Evolutionary conservation across 23 red algal species (phyloP), one percentile per base, ranked within the genome.

Genomic region (Chondrus crispus): DNA sequence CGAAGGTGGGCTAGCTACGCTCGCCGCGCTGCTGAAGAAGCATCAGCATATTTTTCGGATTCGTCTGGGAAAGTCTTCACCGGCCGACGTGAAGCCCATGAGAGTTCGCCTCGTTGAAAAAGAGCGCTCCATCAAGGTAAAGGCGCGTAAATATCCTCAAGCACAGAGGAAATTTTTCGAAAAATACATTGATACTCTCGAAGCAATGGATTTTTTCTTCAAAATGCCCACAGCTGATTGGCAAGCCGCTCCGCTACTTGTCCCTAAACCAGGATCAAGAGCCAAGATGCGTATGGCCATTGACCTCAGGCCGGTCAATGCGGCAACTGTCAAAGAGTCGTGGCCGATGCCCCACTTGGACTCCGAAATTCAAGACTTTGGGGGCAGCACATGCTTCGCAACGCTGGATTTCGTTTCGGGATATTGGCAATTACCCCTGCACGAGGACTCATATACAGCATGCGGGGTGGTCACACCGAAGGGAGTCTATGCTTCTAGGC

Each of bases 261-360:
- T 83, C 9, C 78, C 78, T 60, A 83, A 83, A 13, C 26, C 38
- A 22, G 37, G 1, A 1, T 77, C 1, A 14, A 77, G 43, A 20
- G 1, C 71, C 1, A 60, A 60, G 41, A 60, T 14, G 29, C 53
- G 78, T 7, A 35, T n/a, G 26, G 24, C 78, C 14, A 60, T 68
- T 28, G 78, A 83, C 46, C 24, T 83, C 8, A 33, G 78, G 40
- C 78, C 78, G 1, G 78, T 83, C 7, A 83, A 83, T 22, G 78
- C 51, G 24, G 46, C 45, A 26, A 83, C 78, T 36, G 43, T 45
- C 37, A 47, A 76, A 38, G 26, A 41, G 8, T 76, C 43, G 35
- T 76, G 71, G 71, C 71, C 71, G 12, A 76, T 76, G 71, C 71
- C 71, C 33, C 35, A 45, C 19, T 22, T 47, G 9, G 71, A 1